These are phyloP conservation scores for Euphorbia pulcherrima DNA, from an alignment of 345 rosid species.

Conservation along the genomic window DNA sequence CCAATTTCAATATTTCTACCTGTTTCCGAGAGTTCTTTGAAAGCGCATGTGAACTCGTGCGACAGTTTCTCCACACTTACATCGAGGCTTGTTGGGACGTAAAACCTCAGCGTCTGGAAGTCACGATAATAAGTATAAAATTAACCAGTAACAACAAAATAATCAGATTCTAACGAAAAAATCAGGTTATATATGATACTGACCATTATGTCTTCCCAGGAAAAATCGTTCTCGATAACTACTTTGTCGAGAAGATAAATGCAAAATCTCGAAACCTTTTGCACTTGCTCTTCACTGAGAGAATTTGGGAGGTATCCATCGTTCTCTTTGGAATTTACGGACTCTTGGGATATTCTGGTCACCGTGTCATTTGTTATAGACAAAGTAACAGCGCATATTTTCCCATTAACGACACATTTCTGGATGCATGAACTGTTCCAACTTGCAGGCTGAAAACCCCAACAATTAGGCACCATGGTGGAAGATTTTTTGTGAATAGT, in stretches of 20 bases:
- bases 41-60: slow-evolving; percentile 32
- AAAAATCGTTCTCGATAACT: slow-evolving; percentile 48
- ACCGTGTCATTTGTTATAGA: slow-evolving; percentile 48
- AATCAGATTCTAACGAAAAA: slow-evolving; percentile 3
- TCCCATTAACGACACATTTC: slow-evolving; percentile 59
- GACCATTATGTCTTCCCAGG: slow-evolving; percentile 71
- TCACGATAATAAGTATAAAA: not conserved
- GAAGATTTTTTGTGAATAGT: slow-evolving; percentile 23
- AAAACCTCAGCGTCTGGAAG: slow-evolving; percentile 58
- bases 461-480: slow-evolving; percentile 24
- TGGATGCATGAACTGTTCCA: slow-evolving; percentile 83
- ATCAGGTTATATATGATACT: slow-evolving; percentile 26
- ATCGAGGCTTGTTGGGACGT: slow-evolving; percentile 47
- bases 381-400: slow-evolving; percentile 55
- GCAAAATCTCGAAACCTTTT: slow-evolving; percentile 59
- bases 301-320: slow-evolving; percentile 20
- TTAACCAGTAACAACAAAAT: slow-evolving; percentile 1
- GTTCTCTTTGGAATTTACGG: slow-evolving; percentile 13
- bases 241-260: slow-evolving; percentile 64
- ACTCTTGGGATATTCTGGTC: slow-evolving; percentile 40
- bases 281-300: slow-evolving; percentile 38
- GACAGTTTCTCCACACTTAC: slow-evolving; percentile 38
- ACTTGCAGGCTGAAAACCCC: slow-evolving; percentile 60
- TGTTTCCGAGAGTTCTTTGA: slow-evolving; percentile 47
- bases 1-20: slow-evolving; percentile 20